Percentiles rank a stretch among this genome's conserved stretches.
phyloP scores from a whole-genome alignment of 2,329 filamentous ascomycete genomes.

The Sclerotinia minor region DNA sequence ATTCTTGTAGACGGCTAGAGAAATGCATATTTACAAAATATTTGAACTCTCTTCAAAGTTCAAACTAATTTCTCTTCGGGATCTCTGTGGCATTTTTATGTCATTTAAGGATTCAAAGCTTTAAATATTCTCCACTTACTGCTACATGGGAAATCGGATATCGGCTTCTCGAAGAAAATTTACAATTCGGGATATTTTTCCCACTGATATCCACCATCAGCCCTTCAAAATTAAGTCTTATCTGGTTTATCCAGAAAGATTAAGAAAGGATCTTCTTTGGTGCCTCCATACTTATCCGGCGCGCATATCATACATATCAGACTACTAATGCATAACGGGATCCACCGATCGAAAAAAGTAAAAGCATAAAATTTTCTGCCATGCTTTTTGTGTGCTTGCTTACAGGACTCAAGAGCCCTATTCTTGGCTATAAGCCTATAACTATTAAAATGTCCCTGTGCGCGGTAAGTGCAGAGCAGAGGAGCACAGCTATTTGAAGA shows the following conservation, averaged over 20 bases:
- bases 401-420: background rate
- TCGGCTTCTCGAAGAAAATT: conserved; percentile 10
- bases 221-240: background rate
- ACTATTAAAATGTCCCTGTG: background rate
- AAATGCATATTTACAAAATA: background rate
- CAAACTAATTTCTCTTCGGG: background rate
- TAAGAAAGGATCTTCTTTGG: background rate
- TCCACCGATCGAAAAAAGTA: conserved; percentile 18
- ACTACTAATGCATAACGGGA: conserved; percentile 15
- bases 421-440: conserved; percentile 2
- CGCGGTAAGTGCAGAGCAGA: background rate
- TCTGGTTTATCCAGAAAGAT: background rate
- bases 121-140: background rate
- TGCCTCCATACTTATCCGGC: conserved; percentile 20
- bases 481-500: background rate
- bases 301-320: background rate
- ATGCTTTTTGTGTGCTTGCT: conserved; percentile 21
- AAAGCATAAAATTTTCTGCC: background rate
- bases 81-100: background rate
- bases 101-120: background rate
- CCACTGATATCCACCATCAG: conserved; percentile 2
- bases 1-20: too few species aligned
- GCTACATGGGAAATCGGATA: background rate
- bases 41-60: background rate
- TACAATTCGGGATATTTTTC: conserved; percentile 6